Conservation (phyloP, 2,329 filamentous ascomycete genomes). For the Fusarium oligoseptatum region DNA sequence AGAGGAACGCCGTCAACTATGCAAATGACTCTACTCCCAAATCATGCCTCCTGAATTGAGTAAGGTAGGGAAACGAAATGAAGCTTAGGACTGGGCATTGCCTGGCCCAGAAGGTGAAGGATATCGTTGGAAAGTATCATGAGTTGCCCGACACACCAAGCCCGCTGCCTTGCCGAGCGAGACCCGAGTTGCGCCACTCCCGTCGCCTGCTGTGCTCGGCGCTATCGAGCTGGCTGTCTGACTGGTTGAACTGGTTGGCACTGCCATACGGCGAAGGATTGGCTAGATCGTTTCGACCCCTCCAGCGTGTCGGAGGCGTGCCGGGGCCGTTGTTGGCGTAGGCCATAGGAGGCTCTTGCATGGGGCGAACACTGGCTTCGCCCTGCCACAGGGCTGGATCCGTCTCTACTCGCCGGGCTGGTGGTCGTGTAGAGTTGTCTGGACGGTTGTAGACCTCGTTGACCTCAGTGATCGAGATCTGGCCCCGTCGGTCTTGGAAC, state of each 20-base stretch:
- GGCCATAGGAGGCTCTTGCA: conserved; percentile 70
- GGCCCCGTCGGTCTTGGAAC: conserved; percentile 81
- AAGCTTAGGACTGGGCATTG: conserved; percentile 28
- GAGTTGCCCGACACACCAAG: conserved; percentile 63
- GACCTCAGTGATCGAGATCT: conserved; percentile 71
- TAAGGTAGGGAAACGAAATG: conserved; percentile 35
- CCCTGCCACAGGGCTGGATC: conserved; percentile 87
- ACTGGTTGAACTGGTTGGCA: conserved; percentile 59
- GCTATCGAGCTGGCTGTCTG: conserved; percentile 57
- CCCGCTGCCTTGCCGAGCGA: conserved; percentile 64
- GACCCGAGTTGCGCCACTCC: conserved; percentile 71
- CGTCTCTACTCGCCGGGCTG: conserved; percentile 80
- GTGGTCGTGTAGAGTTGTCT: conserved; percentile 68
- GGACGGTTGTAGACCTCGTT: conserved; percentile 69
- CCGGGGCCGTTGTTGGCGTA: conserved; percentile 56
- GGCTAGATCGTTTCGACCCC: conserved; percentile 58
- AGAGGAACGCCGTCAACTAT: conserved; percentile 55
- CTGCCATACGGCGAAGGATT: conserved; percentile 59
- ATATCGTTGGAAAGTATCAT: conserved; percentile 46
- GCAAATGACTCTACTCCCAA: conserved; percentile 54
- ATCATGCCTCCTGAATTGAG: conserved; percentile 48
- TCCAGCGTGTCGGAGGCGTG: conserved; percentile 64
- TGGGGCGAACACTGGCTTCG: conserved; percentile 85
- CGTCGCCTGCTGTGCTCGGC: conserved; percentile 60
- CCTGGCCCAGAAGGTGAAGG: conserved; percentile 34